Base-by-base conservation (phyloP, 345 rosid genomes). In the Dimocarpus longan region DNA sequence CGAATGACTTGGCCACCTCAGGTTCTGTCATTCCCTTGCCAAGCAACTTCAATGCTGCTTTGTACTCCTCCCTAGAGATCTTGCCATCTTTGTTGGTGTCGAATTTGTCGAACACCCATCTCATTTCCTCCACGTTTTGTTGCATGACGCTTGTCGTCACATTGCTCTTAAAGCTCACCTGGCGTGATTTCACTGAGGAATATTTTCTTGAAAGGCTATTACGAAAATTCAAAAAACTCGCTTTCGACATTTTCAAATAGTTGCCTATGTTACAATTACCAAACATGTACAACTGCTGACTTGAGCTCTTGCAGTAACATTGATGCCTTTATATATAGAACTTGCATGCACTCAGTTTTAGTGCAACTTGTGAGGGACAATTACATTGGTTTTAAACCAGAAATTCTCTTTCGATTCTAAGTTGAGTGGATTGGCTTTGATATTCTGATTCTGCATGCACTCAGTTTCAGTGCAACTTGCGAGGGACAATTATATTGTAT, bases 1-100 rank as follows among this genome's bases (percentile, higher is more conserved):
- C 76, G 56, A 91, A 89, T 59, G 85, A 77, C 42, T 81, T 83
- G 8, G 28, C 67, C 40, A 78, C 73, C 66, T 88, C 94, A 4
- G 82, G 37, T 1, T 86, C 87, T 10, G 19, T 73, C 21, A 82
- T 62, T 8, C 84, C 79, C 74, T 81, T 86, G 7, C 86, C 90
- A 5, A 91, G 84, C 22, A 70, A 44, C 12, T 76, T 67, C 57
- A 85, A 26, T 22, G 91, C 89, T 10, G 90, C 73, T 46, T 75
- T 84, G 79, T 82, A 89, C 77, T 91, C 92, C 37, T 86, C 77
- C 63, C 72, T 71, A 8, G 89, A 89, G 82, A 89, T 88, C 86
- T 86, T 89, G 5, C 92, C 94, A 22, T 89, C 94, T 42, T 73
- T 86, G 79, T 91, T 89, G 39, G 77, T 73, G 82, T 87, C 90